phyloP scores from a whole-genome alignment of 2,329 filamentous ascomycete genomes.

The Exophiala aquamarina region DNA sequence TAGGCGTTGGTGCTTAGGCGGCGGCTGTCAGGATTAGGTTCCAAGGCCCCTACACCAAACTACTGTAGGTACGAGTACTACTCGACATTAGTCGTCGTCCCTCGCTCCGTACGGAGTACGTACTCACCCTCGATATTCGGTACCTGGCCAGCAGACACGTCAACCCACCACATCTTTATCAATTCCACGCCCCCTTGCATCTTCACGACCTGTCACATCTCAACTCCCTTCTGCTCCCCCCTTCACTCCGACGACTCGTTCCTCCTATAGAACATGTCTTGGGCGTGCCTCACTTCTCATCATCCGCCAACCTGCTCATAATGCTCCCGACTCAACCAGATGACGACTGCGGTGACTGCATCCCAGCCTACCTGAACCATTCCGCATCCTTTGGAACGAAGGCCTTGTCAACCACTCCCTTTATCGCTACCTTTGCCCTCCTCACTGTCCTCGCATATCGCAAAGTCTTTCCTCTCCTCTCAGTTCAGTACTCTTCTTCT shows the following conservation, averaged over 20 bases:
- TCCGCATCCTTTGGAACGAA: slow-evolving; percentile 23
- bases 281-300: not conserved
- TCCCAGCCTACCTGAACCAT: slow-evolving; percentile 21
- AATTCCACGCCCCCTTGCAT: too few relatives aligned
- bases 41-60: too few relatives aligned
- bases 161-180: too few relatives aligned
- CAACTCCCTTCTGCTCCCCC: not conserved
- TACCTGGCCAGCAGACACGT: too few relatives aligned
- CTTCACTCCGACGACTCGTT: not conserved
- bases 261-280: slow-evolving; percentile 16
- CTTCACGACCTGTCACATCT: not conserved
- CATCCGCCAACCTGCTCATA: slow-evolving; percentile 2
- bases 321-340: slow-evolving; percentile 22
- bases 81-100: too few relatives aligned
- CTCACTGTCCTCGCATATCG: slow-evolving; percentile 64
- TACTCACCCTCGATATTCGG: too few relatives aligned
- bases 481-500: slow-evolving; percentile 32
- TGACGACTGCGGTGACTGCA: slow-evolving; percentile 33
- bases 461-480: slow-evolving; percentile 72
- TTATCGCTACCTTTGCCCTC: slow-evolving; percentile 67
- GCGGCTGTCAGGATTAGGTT: too few relatives aligned
- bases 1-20: too few relatives aligned
- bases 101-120: too few relatives aligned
- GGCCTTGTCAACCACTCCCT: slow-evolving; percentile 63
- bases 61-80: too few relatives aligned